Conservation (phyloP, 345 rosid genomes). For the Psidium guajava region DNA sequence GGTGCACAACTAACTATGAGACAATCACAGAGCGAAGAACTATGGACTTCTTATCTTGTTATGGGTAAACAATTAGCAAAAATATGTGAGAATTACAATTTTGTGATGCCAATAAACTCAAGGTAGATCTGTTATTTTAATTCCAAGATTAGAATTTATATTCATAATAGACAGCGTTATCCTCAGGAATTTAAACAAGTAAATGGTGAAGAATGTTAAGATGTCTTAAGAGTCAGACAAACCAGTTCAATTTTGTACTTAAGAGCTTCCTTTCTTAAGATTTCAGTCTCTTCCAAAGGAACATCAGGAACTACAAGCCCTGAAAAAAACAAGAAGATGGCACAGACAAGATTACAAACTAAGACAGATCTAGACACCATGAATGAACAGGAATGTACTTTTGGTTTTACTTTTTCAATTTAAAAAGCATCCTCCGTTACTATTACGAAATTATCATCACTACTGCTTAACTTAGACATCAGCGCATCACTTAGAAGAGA, state of each 20-base stretch:
- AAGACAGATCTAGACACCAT: neutral
- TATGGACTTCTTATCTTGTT: neutral
- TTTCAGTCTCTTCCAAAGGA: slow-evolving; percentile 86
- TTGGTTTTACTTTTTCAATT: neutral
- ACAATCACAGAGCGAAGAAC: neutral
- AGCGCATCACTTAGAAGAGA: neutral
- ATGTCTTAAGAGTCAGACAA: neutral
- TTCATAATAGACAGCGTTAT: neutral
- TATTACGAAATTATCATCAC: neutral
- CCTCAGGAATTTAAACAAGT: neutral
- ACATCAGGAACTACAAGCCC: slow-evolving; percentile 98
- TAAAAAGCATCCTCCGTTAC: neutral
- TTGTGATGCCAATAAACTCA: neutral
- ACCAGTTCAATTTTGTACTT: slow-evolving; percentile 79
- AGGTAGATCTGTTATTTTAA: neutral
- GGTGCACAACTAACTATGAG: neutral
- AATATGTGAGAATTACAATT: neutral
- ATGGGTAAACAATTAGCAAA: neutral
- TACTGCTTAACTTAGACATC: neutral
- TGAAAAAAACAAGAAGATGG: slow-evolving; percentile 1
- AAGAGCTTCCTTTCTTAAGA: slow-evolving; percentile 58
- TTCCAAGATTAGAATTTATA: neutral
- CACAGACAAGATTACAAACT: neutral
- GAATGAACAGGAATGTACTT: neutral
- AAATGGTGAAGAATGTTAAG: neutral